Conservation (phyloP, 768 basidiomycete genomes). For the Tubosaeta sp. region DNA sequence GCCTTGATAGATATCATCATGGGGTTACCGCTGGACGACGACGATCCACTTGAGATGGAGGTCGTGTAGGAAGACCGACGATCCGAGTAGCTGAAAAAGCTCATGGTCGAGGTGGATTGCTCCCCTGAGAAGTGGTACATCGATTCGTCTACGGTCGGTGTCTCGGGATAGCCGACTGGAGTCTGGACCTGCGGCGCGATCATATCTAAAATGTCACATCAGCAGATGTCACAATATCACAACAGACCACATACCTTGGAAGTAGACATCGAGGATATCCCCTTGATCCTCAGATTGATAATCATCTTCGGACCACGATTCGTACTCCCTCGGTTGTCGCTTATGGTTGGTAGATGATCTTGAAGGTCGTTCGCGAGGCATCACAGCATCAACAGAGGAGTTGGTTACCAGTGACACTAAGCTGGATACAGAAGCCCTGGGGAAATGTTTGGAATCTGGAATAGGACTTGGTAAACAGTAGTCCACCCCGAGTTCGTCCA, state of each 20-base stretch:
- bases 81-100: constrained; percentile 8
- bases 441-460: constrained; percentile 12
- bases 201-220: constrained; percentile 15
- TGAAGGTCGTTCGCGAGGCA: constrained; percentile 35
- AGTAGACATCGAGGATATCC: constrained; percentile 42
- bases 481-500: constrained; percentile 30
- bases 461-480: constrained; percentile 23
- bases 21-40: constrained; percentile 22
- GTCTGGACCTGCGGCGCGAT: constrained; percentile 14
- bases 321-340: constrained; percentile 16
- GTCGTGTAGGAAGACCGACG: constrained; percentile 28
- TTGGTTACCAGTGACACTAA: constrained; percentile 55
- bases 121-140: constrained; percentile 6
- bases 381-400: constrained; percentile 53
- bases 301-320: constrained; percentile 22
- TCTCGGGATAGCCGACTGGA: constrained; percentile 16
- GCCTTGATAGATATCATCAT: constrained; percentile 57
- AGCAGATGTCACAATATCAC: background rate
- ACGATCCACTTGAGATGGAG: constrained; percentile 37
- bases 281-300: constrained; percentile 24
- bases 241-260: constrained; percentile 29
- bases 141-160: constrained; percentile 14
- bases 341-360: constrained; percentile 8
- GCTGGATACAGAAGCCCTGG: constrained; percentile 46
- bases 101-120: constrained; percentile 5